Percentiles rank a stretch among this genome's conserved stretches.
Evolutionary conservation across 2,329 filamentous ascomycete genomes (phyloP).

Genomic region (Cadophora sp.): DNA sequence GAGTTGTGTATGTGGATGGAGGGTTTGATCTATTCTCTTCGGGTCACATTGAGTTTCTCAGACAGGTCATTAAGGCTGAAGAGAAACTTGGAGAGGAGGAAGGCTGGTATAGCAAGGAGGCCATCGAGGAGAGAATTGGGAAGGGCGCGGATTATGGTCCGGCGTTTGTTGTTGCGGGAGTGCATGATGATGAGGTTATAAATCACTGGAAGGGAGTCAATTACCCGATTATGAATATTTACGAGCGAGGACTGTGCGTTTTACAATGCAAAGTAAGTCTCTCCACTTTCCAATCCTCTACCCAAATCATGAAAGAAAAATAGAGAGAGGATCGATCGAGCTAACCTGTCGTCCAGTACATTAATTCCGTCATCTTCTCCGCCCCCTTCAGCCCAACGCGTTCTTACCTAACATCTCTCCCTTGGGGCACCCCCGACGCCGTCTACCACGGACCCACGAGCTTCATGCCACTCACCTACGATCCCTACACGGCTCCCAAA

Average conservation of each 20-base stretch:
- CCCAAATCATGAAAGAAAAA: not conserved
- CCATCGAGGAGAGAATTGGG: conserved; percentile 65
- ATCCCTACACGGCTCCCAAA: conserved; percentile 83
- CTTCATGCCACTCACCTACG: conserved; percentile 71
- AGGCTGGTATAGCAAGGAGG: conserved; percentile 77
- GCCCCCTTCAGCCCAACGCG: conserved; percentile 87
- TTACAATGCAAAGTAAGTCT: conserved; percentile 83
- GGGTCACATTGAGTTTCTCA: conserved; percentile 94
- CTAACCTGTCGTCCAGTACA: conserved; percentile 62
- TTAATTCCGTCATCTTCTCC: conserved; percentile 86
- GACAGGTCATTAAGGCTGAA: conserved; percentile 76
- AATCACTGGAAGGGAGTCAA: conserved; percentile 97
- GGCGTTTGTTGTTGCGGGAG: conserved; percentile 87
- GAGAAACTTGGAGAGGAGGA: conserved; percentile 68
- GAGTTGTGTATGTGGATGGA: conserved; percentile 93
- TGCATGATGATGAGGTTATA: conserved; percentile 94
- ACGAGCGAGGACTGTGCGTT: conserved; percentile 93
- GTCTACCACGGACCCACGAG: conserved; percentile 97
- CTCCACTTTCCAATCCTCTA: not conserved
- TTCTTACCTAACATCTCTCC: conserved; percentile 76
- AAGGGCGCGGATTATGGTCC: conserved; percentile 77
- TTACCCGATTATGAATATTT: conserved; percentile 99
- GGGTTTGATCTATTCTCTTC: conserved; percentile 97
- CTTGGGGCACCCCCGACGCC: conserved; percentile 74
- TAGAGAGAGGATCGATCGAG: not conserved